Evolutionary conservation across 371 early-diverging fungal genomes (phyloP).

Genomic region (Circinella umbellata): DNA sequence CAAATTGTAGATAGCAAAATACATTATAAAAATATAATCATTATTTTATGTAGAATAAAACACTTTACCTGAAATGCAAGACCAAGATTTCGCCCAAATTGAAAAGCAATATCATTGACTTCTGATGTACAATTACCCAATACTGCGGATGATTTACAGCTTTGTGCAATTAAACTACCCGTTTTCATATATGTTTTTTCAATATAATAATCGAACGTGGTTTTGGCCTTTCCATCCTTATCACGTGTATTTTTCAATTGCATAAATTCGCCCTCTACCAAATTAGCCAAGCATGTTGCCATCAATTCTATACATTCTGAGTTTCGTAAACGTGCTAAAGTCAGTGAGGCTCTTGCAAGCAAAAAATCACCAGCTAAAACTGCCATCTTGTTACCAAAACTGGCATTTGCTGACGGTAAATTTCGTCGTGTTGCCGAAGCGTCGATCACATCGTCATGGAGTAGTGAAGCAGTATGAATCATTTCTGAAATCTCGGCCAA

Average conservation of each 20-base stretch:
- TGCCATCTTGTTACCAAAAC: conserved; percentile 97
- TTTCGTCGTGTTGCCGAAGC: conserved; percentile 68
- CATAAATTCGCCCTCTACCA: conserved; percentile 98
- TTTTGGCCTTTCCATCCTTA: conserved; percentile 24
- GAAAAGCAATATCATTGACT: conserved; percentile 76
- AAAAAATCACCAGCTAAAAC: conserved; percentile 95
- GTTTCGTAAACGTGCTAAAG: conserved; percentile 86
- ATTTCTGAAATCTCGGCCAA: conserved; percentile 96
- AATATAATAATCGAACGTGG: conserved; percentile 86
- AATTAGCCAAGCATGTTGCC: conserved; percentile 90
- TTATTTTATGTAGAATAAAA: too few species aligned
- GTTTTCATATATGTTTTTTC: conserved; percentile 96
- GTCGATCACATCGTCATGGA: conserved; percentile 97
- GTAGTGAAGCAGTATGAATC: conserved; percentile 94
- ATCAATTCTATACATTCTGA: conserved; percentile 92
- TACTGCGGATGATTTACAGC: conserved; percentile 87
- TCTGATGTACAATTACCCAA: conserved; percentile 79
- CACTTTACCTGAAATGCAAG: conserved; percentile 87
- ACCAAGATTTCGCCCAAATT: conserved; percentile 89
- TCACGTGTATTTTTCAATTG: conserved; percentile 81
- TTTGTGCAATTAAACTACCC: conserved; percentile 92
- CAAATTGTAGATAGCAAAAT: too few species aligned
- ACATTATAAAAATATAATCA: too few species aligned
- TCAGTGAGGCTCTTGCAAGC: conserved; percentile 90
- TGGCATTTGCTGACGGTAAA: conserved; percentile 78